These are phyloP conservation scores for Ceratobasidium sp. DNA, from an alignment of 1,284 basidiomycete species.

Conservation along the genomic window DNA sequence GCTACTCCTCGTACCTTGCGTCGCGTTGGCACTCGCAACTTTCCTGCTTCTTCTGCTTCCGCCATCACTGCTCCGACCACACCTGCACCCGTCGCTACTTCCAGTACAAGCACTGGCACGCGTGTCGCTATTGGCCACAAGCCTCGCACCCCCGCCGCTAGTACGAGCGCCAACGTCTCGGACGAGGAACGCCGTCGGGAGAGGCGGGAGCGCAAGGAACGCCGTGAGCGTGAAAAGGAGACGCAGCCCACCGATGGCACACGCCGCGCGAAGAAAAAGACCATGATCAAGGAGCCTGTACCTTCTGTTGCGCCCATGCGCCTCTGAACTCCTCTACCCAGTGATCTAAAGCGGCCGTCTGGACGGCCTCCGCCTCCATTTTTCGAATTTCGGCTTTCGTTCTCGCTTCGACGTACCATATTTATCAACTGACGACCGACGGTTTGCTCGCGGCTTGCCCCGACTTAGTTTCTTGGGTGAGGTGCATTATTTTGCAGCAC, in stretches of 20 bases:
- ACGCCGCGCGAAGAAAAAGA: slow-evolving; percentile 29
- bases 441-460: slow-evolving; percentile 10
- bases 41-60: slow-evolving; percentile 8
- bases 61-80: not conserved
- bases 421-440: slow-evolving; percentile 39
- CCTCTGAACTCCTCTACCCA: slow-evolving; percentile 12
- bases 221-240: slow-evolving; percentile 33
- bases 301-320: slow-evolving; percentile 33
- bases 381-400: slow-evolving; percentile 34
- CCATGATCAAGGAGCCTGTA: slow-evolving; percentile 6
- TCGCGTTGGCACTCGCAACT: slow-evolving; percentile 33
- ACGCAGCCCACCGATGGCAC: not conserved
- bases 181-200: slow-evolving; percentile 30
- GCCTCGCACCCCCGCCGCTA: slow-evolving; percentile 11
- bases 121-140: slow-evolving; percentile 19
- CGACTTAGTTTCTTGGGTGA: not conserved
- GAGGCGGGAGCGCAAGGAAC: slow-evolving; percentile 26
- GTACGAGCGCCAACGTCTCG: not conserved
- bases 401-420: slow-evolving; percentile 26
- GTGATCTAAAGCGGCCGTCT: slow-evolving; percentile 34
- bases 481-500: slow-evolving; percentile 39
- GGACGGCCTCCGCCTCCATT: slow-evolving; percentile 17
- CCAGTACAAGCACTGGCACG: not conserved
- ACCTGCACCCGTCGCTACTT: not conserved
- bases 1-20: slow-evolving; percentile 35